Evolutionary conservation across 768 basidiomycete species (phyloP).

Genomic region (Pleurotus tuoliensis): DNA sequence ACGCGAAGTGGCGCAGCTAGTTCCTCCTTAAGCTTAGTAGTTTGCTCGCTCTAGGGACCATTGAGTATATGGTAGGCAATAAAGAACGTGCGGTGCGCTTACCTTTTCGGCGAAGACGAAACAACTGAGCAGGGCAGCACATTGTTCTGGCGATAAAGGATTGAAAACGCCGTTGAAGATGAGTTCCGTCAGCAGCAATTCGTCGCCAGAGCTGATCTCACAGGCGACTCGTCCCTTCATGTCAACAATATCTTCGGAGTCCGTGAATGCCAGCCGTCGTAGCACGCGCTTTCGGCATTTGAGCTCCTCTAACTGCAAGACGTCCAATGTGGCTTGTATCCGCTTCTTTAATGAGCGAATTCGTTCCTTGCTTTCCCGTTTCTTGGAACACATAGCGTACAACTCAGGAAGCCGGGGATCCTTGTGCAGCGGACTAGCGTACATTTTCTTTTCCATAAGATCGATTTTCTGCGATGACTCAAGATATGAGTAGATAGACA

Average conservation of each 20-base stretch:
- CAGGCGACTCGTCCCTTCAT: constrained; percentile 98
- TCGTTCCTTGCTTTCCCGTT: constrained; percentile 64
- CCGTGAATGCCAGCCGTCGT: constrained; percentile 88
- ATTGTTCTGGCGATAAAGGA: constrained; percentile 82
- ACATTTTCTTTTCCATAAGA: constrained; percentile 83
- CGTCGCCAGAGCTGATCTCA: constrained; percentile 97
- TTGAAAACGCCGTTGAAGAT: constrained; percentile 98
- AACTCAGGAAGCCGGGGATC: constrained; percentile 76
- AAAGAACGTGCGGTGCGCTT: background rate
- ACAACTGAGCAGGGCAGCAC: constrained; percentile 91
- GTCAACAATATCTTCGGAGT: constrained; percentile 87
- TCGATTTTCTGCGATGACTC: constrained; percentile 72
- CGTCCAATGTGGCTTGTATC: constrained; percentile 86
- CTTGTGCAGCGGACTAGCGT: constrained; percentile 71
- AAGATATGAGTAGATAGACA: background rate
- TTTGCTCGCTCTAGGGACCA: constrained; percentile 69
- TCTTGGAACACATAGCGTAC: constrained; percentile 76
- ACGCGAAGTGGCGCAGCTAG: constrained; percentile 87
- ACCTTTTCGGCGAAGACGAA: constrained; percentile 99
- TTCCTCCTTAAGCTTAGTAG: constrained; percentile 86
- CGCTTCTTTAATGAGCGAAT: constrained; percentile 80
- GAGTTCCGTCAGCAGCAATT: constrained; percentile 91
- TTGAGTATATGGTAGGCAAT: background rate
- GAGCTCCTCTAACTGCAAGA: constrained; percentile 94
- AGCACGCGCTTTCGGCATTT: constrained; percentile 93